Conservation (phyloP, 202 grass and related monocot species). For the Elaeis oleifera region DNA sequence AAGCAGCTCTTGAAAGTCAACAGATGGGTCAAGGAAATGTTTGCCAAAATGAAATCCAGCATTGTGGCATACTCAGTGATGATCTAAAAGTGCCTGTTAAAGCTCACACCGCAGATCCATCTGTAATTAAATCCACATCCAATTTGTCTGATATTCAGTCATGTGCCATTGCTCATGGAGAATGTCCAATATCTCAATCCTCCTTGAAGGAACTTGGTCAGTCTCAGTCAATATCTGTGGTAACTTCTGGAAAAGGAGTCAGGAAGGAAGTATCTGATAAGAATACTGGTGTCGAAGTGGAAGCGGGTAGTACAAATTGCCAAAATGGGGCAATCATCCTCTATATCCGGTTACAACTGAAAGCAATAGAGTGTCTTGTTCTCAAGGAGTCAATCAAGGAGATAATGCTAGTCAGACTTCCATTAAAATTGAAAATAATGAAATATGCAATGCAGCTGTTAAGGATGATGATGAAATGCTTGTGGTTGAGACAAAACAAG, state of each 20-base stretch:
- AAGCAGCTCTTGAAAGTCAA: too few relatives aligned
- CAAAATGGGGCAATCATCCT: not conserved
- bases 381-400: not conserved
- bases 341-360: not conserved
- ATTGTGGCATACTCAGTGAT: too few relatives aligned
- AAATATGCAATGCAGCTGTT: not conserved
- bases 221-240: not conserved
- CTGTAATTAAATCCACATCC: too few relatives aligned
- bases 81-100: too few relatives aligned
- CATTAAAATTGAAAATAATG: not conserved
- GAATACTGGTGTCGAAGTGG: not conserved
- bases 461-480: not conserved
- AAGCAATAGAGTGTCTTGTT: constrained; percentile 1
- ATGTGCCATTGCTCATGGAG: too few relatives aligned
- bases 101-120: too few relatives aligned
- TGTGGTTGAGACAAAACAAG: not conserved
- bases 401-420: not conserved
- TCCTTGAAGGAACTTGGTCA: too few relatives aligned
- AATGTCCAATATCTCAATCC: too few relatives aligned
- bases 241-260: not conserved
- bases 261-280: not conserved
- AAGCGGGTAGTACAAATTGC: not conserved
- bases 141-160: too few relatives aligned
- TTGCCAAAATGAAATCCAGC: too few relatives aligned
- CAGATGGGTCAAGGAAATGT: too few relatives aligned